Evolutionary conservation across 202 grass and related monocot species (phyloP), one percentile per base, ranked within the genome.

Genomic region (Brachypodium distachyon): DNA sequence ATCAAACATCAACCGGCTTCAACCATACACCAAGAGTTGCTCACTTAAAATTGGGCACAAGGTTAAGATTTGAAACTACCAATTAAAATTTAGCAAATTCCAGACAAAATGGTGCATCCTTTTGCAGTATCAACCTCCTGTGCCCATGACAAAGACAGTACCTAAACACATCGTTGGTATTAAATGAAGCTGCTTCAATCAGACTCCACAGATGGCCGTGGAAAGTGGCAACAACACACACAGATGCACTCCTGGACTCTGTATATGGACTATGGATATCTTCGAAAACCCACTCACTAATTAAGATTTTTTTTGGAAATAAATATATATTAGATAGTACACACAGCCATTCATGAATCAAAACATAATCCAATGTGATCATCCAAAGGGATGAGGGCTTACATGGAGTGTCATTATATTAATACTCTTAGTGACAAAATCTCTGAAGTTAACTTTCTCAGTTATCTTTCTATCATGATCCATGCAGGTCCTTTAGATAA

Each of bases 391-490:
- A n/a, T 83, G 9, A 0, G 18, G 9, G 9, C 54, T 84, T 29
- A 77, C 81, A 10, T 84, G 73, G 26, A 84, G 64, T 77, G 27
- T 84, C 77, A 84, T 43, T 62, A 84, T 84, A 28, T 77, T 84
- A 18, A 48, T 40, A 71, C 6, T 61, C 6, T 13, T 71, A 16
- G 29, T 77, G 55, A 77, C 54, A 6, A 62, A 77, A 38, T 84
- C 39, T 6, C 54, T 44, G 0, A 84, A 53, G 13, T 71, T 69
- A n/a, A 84, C 12, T 70, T 71, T 62, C 9, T 36, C 49, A 9
- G 70, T n/a, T 12, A 77, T 77, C 26, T 25, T 77, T 11, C 6
- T 43, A 10, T 84, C n/a, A n/a, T n/a, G n/a, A n/a, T n/a, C 73
- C 68, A 84, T n/a, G n/a, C 18, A 84, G 13, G 64, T 67, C 64